Base-by-base conservation (phyloP, 352 stramenopile species). In the Globisporangium uncinulatum region DNA sequence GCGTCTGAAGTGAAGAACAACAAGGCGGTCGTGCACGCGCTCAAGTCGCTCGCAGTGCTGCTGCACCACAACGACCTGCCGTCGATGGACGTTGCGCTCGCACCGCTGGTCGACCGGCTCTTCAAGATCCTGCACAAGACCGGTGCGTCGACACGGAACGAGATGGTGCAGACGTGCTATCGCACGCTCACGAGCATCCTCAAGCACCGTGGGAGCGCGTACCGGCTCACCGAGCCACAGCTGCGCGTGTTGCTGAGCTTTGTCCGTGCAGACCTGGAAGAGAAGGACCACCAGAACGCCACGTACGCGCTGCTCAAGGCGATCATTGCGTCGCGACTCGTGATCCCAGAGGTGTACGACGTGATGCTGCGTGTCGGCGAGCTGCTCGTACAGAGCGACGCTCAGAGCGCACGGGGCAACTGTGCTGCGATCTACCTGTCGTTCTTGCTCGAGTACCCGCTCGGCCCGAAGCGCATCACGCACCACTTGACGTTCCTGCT, bases 91-190 rank as follows among this genome's bases (percentile, higher is more conserved):
- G 74, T 87, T 15, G 83, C 79, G 43, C 73, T 95, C 17, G 76
- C 76, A 29, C 70, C 86, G 32, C 71, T 98, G 17, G 87, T 96
- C 31, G 79, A 94, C 57, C 85, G 91, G n/a, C 76, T 98, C 20
- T 91, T 99, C 58, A 89, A 97, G 68, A 97, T 96, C 61, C 61
- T 94, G 49, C 78, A 89, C 48, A 91, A 95, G 55, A 80, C 90
- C 44, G 91, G 89, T 54, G 83, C 86, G 39, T 94, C 93, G 39
- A 96, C 89, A 47, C 86, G 94, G 47, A 96, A 96, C 61, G 96
- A 99, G 61, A 91, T 98, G 74, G 91, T 97, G 21, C 96, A 98
- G 76, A 92, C 89, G 8, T 98, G 94, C 63, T 98, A 98, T 65
- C 93, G 87, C 54, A 91, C 89, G 32, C 77, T 99, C 6, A 97